Conservation (phyloP, 2,329 filamentous ascomycete genomes). For the Ophiostoma sp. region DNA sequence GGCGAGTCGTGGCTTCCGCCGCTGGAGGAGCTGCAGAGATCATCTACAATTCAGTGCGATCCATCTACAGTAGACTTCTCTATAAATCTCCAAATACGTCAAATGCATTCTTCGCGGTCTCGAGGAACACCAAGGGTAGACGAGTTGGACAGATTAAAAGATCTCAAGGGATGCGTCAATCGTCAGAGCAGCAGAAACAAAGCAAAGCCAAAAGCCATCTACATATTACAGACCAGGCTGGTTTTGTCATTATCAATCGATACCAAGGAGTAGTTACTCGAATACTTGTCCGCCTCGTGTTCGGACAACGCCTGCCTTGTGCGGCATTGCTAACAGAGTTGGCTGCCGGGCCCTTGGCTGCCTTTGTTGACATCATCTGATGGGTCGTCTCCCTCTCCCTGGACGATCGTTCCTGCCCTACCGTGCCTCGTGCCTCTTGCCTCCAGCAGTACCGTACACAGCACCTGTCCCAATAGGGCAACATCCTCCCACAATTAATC, state of each 20-base stretch:
- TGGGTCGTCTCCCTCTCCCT: background rate
- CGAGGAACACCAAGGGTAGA: background rate
- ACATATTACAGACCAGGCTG: background rate
- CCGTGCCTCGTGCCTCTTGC: background rate
- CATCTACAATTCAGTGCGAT: background rate
- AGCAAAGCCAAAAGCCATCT: no score
- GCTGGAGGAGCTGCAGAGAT: background rate
- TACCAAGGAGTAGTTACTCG: background rate
- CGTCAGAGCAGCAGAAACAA: background rate
- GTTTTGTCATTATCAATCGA: background rate
- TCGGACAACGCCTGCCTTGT: background rate
- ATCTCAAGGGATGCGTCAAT: background rate
- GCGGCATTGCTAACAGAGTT: background rate
- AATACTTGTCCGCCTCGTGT: background rate
- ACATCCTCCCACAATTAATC: background rate
- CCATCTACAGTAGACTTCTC: background rate
- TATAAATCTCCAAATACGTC: background rate
- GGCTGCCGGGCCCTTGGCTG: background rate
- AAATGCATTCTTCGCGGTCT: background rate
- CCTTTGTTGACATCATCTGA: constrained; percentile 8
- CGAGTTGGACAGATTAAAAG: background rate
- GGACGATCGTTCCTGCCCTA: constrained; percentile 7
- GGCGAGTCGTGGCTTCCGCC: background rate
- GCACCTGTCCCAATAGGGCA: background rate
- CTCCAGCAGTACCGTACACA: no score